Percentiles rank a stretch among this genome's conserved stretches.
Conservation (phyloP, 768 basidiomycete genomes). For the Suillus americanus region DNA sequence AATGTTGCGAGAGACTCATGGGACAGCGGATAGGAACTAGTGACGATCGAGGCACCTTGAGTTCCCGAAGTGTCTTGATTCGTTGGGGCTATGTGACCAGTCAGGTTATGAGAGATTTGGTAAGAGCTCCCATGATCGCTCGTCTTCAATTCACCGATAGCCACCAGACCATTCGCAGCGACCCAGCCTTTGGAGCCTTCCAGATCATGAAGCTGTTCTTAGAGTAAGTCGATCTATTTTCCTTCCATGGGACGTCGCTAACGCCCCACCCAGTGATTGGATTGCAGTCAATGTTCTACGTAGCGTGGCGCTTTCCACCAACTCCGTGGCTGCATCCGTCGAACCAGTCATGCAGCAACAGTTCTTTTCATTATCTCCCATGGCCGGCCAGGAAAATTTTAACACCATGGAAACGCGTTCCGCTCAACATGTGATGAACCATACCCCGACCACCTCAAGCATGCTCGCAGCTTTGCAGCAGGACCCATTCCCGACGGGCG, state of each 20-base stretch:
- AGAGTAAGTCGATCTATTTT: slow-evolving; percentile 54
- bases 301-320: slow-evolving; percentile 84
- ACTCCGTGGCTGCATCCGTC: slow-evolving; percentile 88
- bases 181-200: slow-evolving; percentile 90
- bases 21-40: slow-evolving; percentile 57
- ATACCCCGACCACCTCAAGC: slow-evolving; percentile 86
- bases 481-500: slow-evolving; percentile 63
- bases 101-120: slow-evolving; percentile 90
- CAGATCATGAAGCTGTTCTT: slow-evolving; percentile 90
- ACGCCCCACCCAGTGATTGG: slow-evolving; percentile 66
- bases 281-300: slow-evolving; percentile 87
- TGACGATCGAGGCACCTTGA: slow-evolving; percentile 80
- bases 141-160: slow-evolving; percentile 3
- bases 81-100: slow-evolving; percentile 93
- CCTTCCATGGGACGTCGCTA: slow-evolving; percentile 17
- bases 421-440: slow-evolving; percentile 57
- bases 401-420: slow-evolving; percentile 63
- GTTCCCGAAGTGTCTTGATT: slow-evolving; percentile 83
- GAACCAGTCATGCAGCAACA: slow-evolving; percentile 91
- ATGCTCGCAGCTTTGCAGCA: slow-evolving; percentile 88
- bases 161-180: slow-evolving; percentile 81
- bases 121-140: slow-evolving; percentile 36
- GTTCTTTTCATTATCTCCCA: slow-evolving; percentile 84
- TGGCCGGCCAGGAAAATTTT: slow-evolving; percentile 84
- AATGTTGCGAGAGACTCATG: slow-evolving; percentile 84